A percentile compares a stretch with the other conserved stretches of the same genome.
Evolutionary conservation across 805 yeast species (phyloP).

Genomic region (Ogataea ramenticola): DNA sequence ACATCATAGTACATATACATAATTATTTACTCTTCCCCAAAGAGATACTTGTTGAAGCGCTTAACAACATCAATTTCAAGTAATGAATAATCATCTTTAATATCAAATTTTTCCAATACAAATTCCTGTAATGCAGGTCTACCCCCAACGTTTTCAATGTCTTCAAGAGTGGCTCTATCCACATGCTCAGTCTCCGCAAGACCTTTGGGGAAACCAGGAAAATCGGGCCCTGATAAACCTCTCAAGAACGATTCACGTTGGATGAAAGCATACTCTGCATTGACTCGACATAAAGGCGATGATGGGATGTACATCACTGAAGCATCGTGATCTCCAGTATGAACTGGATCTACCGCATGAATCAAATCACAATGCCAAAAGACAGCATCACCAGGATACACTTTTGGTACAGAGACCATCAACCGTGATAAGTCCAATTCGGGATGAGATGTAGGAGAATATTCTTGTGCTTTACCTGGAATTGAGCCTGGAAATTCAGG

Average conservation of each 20-base stretch:
- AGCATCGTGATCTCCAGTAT: constrained; percentile 27
- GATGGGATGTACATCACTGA: constrained; percentile 32
- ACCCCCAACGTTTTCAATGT: constrained; percentile 15
- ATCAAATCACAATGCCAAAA: constrained; percentile 36
- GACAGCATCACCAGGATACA: constrained; percentile 35
- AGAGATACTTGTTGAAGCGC: constrained; percentile 5
- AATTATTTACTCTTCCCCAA: constrained; percentile 1
- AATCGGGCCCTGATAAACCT: constrained; percentile 21
- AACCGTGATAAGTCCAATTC: constrained; percentile 25
- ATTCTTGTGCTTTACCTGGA: constrained; percentile 31
- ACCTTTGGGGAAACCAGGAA: constrained; percentile 20
- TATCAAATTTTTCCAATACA: constrained; percentile 12
- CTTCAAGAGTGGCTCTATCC: constrained; percentile 15
- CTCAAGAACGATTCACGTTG: constrained; percentile 17
- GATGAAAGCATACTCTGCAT: constrained; percentile 11
- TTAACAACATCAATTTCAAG: constrained; percentile 8
- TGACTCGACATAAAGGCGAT: constrained; percentile 22
- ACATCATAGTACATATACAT: too few relatives aligned
- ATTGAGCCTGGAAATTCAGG: constrained; percentile 31
- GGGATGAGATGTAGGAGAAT: constrained; percentile 24
- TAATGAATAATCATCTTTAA: constrained; percentile 3
- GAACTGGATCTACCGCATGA: constrained; percentile 33
- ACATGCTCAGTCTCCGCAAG: constrained; percentile 17
- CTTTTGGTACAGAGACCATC: constrained; percentile 30
- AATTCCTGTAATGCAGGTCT: constrained; percentile 13